phyloP scores from a whole-genome alignment of 2,329 filamentous ascomycete species.

The Furcasterigmium furcatum region DNA sequence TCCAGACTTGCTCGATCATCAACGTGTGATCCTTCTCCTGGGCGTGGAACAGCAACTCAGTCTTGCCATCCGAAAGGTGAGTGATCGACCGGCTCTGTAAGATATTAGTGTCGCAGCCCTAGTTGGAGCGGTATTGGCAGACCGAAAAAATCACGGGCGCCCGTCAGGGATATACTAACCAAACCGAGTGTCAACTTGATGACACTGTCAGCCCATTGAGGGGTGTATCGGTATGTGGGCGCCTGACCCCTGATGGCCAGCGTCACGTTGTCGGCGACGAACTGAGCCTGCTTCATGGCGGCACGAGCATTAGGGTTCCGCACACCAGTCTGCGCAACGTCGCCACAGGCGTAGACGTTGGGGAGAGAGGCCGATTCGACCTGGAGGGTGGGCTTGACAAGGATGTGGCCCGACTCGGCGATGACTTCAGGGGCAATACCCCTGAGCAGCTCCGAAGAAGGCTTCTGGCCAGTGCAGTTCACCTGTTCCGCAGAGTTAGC shows the following conservation, averaged over 20 bases:
- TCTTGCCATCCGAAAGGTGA: constrained; percentile 37
- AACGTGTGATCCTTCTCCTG: constrained; percentile 40
- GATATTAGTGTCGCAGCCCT: background rate
- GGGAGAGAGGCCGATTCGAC: constrained; percentile 42
- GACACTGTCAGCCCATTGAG: constrained; percentile 41
- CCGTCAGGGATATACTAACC: constrained; percentile 27
- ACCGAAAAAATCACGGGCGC: background rate
- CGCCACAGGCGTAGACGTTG: constrained; percentile 61
- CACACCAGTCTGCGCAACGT: constrained; percentile 52
- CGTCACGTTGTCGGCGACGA: constrained; percentile 54
- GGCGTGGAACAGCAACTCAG: constrained; percentile 35
- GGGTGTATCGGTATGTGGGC: constrained; percentile 34
- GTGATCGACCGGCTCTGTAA: constrained; percentile 39
- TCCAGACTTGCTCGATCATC: constrained; percentile 40
- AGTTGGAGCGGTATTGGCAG: too few relatives aligned
- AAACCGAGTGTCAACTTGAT: constrained; percentile 54
- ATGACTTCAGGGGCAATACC: constrained; percentile 39
- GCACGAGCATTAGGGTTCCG: constrained; percentile 52
- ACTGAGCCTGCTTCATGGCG: constrained; percentile 47
- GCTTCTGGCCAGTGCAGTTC: constrained; percentile 56
- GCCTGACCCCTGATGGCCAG: constrained; percentile 35
- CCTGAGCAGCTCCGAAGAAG: constrained; percentile 47
- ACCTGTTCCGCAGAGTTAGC: constrained; percentile 46
- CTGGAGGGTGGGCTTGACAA: constrained; percentile 55
- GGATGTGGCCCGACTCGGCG: constrained; percentile 44